phyloP scores from a whole-genome alignment of 805 yeast species.

The Spathaspora arborariae region DNA sequence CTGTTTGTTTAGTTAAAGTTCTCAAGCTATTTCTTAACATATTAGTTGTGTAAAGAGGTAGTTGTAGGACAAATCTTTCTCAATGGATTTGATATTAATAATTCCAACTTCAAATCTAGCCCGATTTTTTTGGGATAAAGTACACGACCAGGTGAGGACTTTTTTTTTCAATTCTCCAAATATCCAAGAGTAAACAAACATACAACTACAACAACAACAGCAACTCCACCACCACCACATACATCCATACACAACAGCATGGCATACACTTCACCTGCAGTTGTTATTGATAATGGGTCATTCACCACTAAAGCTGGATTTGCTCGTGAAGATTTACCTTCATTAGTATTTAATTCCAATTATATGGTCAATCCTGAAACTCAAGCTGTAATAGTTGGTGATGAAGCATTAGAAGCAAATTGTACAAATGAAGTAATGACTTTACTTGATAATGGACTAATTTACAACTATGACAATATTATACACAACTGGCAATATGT shows the following conservation, averaged over 20 bases:
- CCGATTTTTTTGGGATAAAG: not conserved
- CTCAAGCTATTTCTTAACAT: not conserved
- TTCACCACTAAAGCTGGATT: slow-evolving; percentile 66
- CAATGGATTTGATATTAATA: not conserved
- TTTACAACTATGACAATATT: slow-evolving; percentile 72
- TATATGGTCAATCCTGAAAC: slow-evolving; percentile 40
- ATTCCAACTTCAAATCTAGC: not conserved
- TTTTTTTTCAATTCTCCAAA: not conserved
- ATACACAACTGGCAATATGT: slow-evolving; percentile 66
- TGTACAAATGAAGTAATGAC: slow-evolving; percentile 54
- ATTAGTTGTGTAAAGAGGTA: not conserved
- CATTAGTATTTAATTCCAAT: slow-evolving; percentile 52
- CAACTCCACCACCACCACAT: no score
- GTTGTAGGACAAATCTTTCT: not conserved
- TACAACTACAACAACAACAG: not conserved
- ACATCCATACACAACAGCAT: slow-evolving; percentile 2
- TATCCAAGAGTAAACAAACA: not conserved
- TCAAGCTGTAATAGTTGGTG: slow-evolving; percentile 38
- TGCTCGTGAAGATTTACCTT: slow-evolving; percentile 61
- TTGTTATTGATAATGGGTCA: slow-evolving; percentile 69
- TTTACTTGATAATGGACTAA: slow-evolving; percentile 56
- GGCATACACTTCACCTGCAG: slow-evolving; percentile 44
- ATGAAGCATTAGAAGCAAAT: slow-evolving; percentile 41
- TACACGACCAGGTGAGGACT: not conserved
- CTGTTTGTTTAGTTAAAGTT: not conserved